Percentiles rank a stretch among this genome's conserved stretches.
These are phyloP conservation scores for Myxozyma nipponensis DNA, from an alignment of 805 yeast species.

Conservation along the genomic window DNA sequence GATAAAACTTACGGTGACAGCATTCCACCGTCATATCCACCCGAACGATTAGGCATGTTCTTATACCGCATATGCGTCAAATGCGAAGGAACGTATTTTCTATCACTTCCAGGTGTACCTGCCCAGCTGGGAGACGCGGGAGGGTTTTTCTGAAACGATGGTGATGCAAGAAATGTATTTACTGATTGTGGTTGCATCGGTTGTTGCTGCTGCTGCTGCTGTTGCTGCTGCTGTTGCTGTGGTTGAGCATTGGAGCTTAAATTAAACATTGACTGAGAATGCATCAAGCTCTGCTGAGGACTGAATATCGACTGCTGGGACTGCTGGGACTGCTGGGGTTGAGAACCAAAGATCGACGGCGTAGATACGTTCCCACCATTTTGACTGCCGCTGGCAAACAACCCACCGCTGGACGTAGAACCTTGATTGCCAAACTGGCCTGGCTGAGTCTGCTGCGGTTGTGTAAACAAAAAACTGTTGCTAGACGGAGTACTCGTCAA, in stretches of 20 bases:
- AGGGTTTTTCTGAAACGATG: constrained; percentile 5
- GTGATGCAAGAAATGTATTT: constrained; percentile 6
- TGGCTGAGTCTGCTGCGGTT: neutral
- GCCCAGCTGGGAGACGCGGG: constrained; percentile 19
- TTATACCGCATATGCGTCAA: constrained; percentile 20
- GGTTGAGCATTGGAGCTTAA: neutral
- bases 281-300: constrained; percentile 1
- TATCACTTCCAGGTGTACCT: constrained; percentile 7
- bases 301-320: constrained; percentile 3
- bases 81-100: constrained; percentile 21
- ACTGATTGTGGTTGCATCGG: constrained; percentile 26
- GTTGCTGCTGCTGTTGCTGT: constrained; percentile 26
- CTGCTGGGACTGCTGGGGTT: constrained; percentile 7
- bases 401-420: neutral
- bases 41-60: too few relatives aligned
- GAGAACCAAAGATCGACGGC: neutral
- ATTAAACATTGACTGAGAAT: constrained; percentile 22
- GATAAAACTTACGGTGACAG: too few relatives aligned
- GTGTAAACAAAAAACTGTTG: too few relatives aligned
- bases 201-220: constrained; percentile 30
- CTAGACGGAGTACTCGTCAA: too few relatives aligned
- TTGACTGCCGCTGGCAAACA: neutral
- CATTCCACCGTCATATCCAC: too few relatives aligned
- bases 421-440: neutral
- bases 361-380: too few relatives aligned